Evolutionary conservation across 768 basidiomycete genomes (phyloP).

Genomic region (Daedaleopsis nitida): DNA sequence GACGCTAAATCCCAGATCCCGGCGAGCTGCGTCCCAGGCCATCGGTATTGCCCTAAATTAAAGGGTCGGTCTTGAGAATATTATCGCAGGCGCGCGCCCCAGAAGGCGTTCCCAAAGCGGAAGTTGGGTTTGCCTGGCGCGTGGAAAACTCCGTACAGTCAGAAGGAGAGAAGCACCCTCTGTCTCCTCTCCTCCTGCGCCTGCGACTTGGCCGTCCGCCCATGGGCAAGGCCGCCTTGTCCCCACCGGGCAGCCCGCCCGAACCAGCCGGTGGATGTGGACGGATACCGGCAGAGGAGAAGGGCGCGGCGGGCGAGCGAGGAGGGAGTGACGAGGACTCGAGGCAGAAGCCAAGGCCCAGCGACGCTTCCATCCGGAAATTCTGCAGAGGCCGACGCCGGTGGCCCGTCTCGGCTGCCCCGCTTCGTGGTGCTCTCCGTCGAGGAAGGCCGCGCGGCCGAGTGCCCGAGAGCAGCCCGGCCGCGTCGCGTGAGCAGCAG

Average conservation of each 20-base stretch:
- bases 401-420: background rate
- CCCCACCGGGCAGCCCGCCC: too few relatives aligned
- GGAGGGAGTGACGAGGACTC: background rate
- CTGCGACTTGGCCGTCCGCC: too few relatives aligned
- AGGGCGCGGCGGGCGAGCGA: background rate
- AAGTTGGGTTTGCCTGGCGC: background rate
- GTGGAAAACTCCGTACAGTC: background rate
- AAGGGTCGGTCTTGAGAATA: background rate
- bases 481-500: background rate
- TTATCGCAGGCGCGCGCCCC: background rate
- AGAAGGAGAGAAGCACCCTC: too few relatives aligned
- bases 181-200: too few relatives aligned
- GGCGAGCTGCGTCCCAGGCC: background rate
- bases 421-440: background rate
- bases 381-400: background rate
- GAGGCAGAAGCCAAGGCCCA: background rate
- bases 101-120: background rate
- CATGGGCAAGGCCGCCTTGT: too few relatives aligned
- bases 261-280: too few relatives aligned
- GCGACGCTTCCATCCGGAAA: background rate
- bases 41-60: background rate
- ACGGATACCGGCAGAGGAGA: too few relatives aligned
- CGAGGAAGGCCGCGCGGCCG: background rate
- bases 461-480: background rate
- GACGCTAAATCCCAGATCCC: background rate